Conservation (phyloP, 768 basidiomycete species). For the Panus rudis region DNA sequence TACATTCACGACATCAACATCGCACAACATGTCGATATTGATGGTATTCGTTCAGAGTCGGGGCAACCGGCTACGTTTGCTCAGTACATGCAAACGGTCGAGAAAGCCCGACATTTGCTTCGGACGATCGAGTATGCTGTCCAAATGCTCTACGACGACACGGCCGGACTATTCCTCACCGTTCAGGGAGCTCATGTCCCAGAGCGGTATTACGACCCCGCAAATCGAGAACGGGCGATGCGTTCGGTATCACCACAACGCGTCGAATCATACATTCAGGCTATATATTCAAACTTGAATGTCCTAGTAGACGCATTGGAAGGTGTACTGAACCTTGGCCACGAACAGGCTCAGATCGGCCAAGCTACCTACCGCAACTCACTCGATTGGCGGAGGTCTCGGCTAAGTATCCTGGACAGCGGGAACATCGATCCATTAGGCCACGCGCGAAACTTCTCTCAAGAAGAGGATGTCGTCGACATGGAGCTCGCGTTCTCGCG, state of each 20-base stretch:
- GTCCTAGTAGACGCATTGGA: conserved; percentile 56
- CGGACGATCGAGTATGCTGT: conserved; percentile 62
- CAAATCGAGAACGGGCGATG: conserved; percentile 14
- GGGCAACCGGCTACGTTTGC: not conserved
- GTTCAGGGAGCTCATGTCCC: conserved; percentile 46
- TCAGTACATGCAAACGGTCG: conserved; percentile 40
- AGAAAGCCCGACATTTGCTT: conserved; percentile 59
- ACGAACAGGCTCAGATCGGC: conserved; percentile 64
- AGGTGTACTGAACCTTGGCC: conserved; percentile 52
- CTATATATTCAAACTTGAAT: conserved; percentile 50
- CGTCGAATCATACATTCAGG: conserved; percentile 37
- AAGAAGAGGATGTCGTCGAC: conserved; percentile 21
- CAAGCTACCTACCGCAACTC: conserved; percentile 68
- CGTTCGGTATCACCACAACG: conserved; percentile 1
- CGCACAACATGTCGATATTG: conserved; percentile 77
- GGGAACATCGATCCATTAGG: conserved; percentile 29
- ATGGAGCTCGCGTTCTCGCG: conserved; percentile 21
- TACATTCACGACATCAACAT: conserved; percentile 68
- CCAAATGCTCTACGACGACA: conserved; percentile 73
- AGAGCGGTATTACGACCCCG: conserved; percentile 26
- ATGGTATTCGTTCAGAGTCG: conserved; percentile 36
- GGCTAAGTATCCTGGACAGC: conserved; percentile 55
- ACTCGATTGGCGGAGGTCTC: conserved; percentile 73
- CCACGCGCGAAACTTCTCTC: too few relatives aligned
- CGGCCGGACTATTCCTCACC: conserved; percentile 49